Conservation (phyloP, 139 green algal species). For the Volvox reticuliferus region DNA sequence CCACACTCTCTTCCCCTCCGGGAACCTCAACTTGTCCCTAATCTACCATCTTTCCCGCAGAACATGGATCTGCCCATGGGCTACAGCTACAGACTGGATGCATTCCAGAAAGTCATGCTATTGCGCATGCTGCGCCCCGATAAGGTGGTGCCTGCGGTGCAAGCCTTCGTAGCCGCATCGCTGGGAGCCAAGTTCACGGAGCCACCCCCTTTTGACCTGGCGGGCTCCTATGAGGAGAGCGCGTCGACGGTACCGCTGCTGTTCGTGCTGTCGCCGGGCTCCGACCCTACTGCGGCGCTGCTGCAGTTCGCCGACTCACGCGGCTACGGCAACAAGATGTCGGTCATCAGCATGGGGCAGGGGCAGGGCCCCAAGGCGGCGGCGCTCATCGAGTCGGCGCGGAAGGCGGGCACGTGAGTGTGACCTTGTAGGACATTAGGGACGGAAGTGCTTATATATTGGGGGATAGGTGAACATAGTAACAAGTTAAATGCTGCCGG, state of each 20-base stretch:
- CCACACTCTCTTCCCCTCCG: background rate
- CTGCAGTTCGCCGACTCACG: constrained; percentile 80
- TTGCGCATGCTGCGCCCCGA: constrained; percentile 82
- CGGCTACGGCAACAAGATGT: constrained; percentile 23
- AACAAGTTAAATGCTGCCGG: too few relatives aligned
- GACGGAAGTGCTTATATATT: background rate
- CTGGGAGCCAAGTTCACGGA: constrained; percentile 76
- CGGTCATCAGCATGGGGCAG: constrained; percentile 78
- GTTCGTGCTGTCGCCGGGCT: constrained; percentile 80
- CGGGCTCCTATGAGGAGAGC: constrained; percentile 61
- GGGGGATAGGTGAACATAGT: background rate
- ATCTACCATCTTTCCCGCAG: background rate
- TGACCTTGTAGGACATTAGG: background rate
- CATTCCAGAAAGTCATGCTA: constrained; percentile 74
- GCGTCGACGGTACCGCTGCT: constrained; percentile 72
- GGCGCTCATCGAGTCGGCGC: constrained; percentile 70
- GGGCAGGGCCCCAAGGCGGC: constrained; percentile 87
- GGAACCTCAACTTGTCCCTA: background rate
- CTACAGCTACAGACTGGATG: constrained; percentile 52
- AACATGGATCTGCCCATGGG: constrained; percentile 40
- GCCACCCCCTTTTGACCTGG: constrained; percentile 71
- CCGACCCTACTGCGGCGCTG: constrained; percentile 78
- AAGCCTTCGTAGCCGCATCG: constrained; percentile 68
- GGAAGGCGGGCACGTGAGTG: constrained; percentile 51
- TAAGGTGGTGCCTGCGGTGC: constrained; percentile 74